Base-by-base conservation (phyloP, 257 asterid genomes). In the Nicotiana tomentosiformis region DNA sequence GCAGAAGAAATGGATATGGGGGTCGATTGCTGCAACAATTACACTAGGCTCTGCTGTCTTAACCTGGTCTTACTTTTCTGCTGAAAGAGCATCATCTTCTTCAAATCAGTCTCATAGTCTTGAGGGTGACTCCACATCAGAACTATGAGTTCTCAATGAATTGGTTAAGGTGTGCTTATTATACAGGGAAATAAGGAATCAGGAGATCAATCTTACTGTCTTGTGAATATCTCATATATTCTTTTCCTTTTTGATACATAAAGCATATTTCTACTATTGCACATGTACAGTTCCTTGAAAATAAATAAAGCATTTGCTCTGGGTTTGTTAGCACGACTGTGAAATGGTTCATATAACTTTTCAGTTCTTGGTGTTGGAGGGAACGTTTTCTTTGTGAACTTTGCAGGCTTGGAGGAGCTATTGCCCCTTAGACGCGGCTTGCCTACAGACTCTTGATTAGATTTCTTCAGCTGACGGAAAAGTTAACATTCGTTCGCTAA, bases 21-120 rank as follows among this genome's bases (percentile, higher is more conserved):
- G 97, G 30, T 95, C 97, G 0, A 66, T 93, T 82, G 97, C 99
- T 68, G 89, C 96, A 74, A 86, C 88, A 18, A 30, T 90, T 30
- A 85, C 97, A 67, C 46, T 93, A 7, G 97, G 99, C 55, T 89
- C 97, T 12, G 91, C 91, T 80, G 87, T 85, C 84, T 65, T 92
- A 53, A 89, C 91, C 3, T 95, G 91, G 90, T 89, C 99, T 78
- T 94, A 89, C 85, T 84, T 92, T 67, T 88, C 86, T 43, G 39
- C 86, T 89, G 97, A 94, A 82, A 89, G 88, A 81, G 93, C 83
- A 26, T 84, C 91, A 1, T 87, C 90, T 81, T 84, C 90, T 81
- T 61, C 83, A 9, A 78, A 81, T 88, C 77, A 66, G 17, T 84
- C 86, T 5, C 88, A 17, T 60, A 83, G 84, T 74, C 84, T 87